phyloP scores from a whole-genome alignment of 495 filamentous ascomycete species.

The Penicillium lividum region DNA sequence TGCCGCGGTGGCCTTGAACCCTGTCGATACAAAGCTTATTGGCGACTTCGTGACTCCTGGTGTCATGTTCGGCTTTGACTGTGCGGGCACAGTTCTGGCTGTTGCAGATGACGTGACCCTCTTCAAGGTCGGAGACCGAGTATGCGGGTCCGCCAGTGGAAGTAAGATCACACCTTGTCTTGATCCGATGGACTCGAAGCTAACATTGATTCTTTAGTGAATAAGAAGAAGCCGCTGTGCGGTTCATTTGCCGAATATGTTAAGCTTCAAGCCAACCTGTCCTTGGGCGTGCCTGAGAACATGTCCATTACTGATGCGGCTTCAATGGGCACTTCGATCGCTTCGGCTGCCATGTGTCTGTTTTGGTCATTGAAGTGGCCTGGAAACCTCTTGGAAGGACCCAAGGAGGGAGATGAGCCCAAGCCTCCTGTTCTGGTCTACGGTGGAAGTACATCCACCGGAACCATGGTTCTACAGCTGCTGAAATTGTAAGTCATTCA shows the following conservation, averaged over 20 bases:
- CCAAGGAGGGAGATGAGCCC: background rate
- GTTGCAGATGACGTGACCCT: constrained; percentile 25
- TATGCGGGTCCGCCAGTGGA: background rate
- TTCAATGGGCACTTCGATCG: constrained; percentile 23
- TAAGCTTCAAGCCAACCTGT: constrained; percentile 17
- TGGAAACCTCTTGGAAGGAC: background rate
- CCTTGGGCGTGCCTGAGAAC: constrained; percentile 24
- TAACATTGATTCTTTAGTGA: constrained; percentile 1
- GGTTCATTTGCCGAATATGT: constrained; percentile 37
- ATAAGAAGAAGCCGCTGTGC: constrained; percentile 10
- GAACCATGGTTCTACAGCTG: constrained; percentile 29
- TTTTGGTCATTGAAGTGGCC: constrained; percentile 16
- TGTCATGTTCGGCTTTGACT: constrained; percentile 41
- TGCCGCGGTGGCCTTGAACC: constrained; percentile 31
- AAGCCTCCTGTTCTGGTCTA: constrained; percentile 25
- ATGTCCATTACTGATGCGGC: constrained; percentile 32
- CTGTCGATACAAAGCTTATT: constrained; percentile 42
- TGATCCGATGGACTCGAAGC: background rate
- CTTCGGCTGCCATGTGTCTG: constrained; percentile 25
- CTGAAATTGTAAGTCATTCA: constrained; percentile 19
- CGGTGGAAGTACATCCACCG: constrained; percentile 30
- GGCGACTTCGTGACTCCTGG: constrained; percentile 28
- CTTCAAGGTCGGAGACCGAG: constrained; percentile 17
- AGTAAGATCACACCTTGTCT: background rate
- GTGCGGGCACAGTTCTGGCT: constrained; percentile 39